Base-by-base conservation (phyloP, 371 early-diverging fungal species). In the Gilbertella persicaria region DNA sequence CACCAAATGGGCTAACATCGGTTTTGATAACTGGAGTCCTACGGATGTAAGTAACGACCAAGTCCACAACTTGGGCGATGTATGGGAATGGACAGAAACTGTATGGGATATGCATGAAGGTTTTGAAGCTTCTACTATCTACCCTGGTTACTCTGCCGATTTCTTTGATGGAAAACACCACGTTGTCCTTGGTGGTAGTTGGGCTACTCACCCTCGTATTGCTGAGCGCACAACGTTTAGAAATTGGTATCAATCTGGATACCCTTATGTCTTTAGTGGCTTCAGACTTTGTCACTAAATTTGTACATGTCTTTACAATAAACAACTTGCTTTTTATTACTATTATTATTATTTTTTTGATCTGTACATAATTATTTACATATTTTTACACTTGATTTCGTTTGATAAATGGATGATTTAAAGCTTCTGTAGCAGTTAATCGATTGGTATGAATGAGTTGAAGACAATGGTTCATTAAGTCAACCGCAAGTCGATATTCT, bases 211-310 rank as follows among this genome's bases (percentile, higher is more conserved):
- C 42, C 92, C 92, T 6, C 60, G 88, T 17, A 77, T 94, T 12
- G 86, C 89, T 8, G 78, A 76, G 35, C 71, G 96, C 14, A 55
- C 62, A 28, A 80, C 88, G 0, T 90, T 92, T 66, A 62, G 92
- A 29, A 96, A 96, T 64, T 96, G 95, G 95, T 94, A 90, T 60
- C 96, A 96, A 68, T 61, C 82, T 24, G 85, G 76, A 9, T 95
- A 95, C 55, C 89, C 90, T 16, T 95, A 80, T 54, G 89, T 91
- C 9, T 87, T 93, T 75, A 72, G 83, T 39, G 83, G 79, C 0
- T 91, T 91, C 75, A 73, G 92, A 39, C 54, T 85, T 12, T 79
- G 80, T 30, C 55, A 56, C 24, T 45, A 26, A 47, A 21, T n/a
- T 29, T 47, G 14, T 7, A 10, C 17, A 30, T n/a, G n/a, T 13